phyloP scores from a whole-genome alignment of 495 filamentous ascomycete species.

The Penicillium waksmanii region DNA sequence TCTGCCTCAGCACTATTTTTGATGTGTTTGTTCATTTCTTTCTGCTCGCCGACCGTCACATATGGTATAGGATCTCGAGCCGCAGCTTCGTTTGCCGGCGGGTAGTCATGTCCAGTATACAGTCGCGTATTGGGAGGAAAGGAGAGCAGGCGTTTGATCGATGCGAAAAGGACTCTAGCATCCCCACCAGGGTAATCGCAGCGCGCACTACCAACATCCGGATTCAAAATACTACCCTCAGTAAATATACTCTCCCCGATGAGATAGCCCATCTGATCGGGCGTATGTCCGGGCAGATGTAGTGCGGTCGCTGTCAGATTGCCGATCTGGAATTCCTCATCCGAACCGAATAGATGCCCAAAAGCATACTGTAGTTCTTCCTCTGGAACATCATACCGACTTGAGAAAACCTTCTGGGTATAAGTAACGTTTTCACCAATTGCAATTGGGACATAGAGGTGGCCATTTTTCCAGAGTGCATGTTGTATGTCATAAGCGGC shows the following conservation, averaged over 20 bases:
- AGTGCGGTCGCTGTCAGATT: slow-evolving; percentile 42
- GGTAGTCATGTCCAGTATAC: slow-evolving; percentile 53
- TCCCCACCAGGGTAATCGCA: slow-evolving; percentile 59
- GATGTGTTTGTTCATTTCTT: slow-evolving; percentile 52
- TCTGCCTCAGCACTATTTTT: slow-evolving; percentile 40
- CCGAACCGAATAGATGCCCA: slow-evolving; percentile 50
- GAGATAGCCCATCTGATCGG: slow-evolving; percentile 59
- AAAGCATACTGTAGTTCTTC: slow-evolving; percentile 47
- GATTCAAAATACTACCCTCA: slow-evolving; percentile 58
- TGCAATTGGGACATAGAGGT: slow-evolving; percentile 35
- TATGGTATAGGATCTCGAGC: slow-evolving; percentile 33
- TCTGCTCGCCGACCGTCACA: slow-evolving; percentile 52
- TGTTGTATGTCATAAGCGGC: slow-evolving; percentile 55
- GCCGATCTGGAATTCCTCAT: slow-evolving; percentile 51
- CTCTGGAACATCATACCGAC: slow-evolving; percentile 42
- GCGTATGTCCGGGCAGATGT: slow-evolving; percentile 59
- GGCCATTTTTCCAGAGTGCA: slow-evolving; percentile 28
- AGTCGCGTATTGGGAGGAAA: slow-evolving; percentile 43
- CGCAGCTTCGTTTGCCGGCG: slow-evolving; percentile 23
- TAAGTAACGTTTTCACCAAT: slow-evolving; percentile 52
- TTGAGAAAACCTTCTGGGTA: slow-evolving; percentile 49
- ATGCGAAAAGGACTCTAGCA: slow-evolving; percentile 42
- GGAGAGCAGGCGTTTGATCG: slow-evolving; percentile 45
- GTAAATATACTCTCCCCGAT: slow-evolving; percentile 59
- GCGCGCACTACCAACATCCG: slow-evolving; percentile 56